These are phyloP conservation scores for Capronia epimyces DNA, from an alignment of 2,329 filamentous ascomycete species.

Conservation along the genomic window DNA sequence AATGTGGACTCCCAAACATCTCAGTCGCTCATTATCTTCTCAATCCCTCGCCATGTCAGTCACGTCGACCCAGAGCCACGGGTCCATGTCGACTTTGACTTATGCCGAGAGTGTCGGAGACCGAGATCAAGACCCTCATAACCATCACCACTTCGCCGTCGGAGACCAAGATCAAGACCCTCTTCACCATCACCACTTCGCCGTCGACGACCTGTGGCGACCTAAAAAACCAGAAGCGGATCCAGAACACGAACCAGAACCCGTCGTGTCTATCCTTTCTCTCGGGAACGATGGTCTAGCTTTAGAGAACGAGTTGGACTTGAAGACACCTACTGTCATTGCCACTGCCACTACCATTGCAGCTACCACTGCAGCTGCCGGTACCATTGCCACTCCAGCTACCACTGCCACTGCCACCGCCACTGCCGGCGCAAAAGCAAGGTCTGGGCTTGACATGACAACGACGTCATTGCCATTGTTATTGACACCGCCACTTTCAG, in stretches of 20 bases:
- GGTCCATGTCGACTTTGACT: too few relatives aligned
- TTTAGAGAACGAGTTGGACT: slow-evolving; percentile 2
- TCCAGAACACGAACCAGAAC: too few relatives aligned
- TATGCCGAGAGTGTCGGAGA: slow-evolving; percentile 5
- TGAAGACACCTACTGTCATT: slow-evolving; percentile 18
- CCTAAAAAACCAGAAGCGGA: not conserved
- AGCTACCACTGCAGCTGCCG: not conserved
- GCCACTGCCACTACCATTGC: not conserved
- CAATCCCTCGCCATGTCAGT: slow-evolving; percentile 10
- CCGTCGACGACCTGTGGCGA: too few relatives aligned
- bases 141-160: not conserved
- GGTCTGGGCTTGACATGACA: too few relatives aligned
- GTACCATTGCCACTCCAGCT: not conserved
- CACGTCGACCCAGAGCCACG: slow-evolving; percentile 2
- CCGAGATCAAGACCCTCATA: not conserved
- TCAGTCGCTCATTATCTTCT: slow-evolving; percentile 1
- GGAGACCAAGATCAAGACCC: not conserved
- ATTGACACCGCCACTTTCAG: too few relatives aligned
- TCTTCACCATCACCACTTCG: not conserved
- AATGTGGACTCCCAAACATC: slow-evolving; percentile 9
- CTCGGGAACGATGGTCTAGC: too few relatives aligned
- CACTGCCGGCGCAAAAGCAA: too few relatives aligned
- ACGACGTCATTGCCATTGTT: too few relatives aligned
- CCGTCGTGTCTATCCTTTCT: too few relatives aligned
- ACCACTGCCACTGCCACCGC: too few relatives aligned